Conservation (phyloP, 208 protist genomes). For the Trypanosoma vivax region DNA sequence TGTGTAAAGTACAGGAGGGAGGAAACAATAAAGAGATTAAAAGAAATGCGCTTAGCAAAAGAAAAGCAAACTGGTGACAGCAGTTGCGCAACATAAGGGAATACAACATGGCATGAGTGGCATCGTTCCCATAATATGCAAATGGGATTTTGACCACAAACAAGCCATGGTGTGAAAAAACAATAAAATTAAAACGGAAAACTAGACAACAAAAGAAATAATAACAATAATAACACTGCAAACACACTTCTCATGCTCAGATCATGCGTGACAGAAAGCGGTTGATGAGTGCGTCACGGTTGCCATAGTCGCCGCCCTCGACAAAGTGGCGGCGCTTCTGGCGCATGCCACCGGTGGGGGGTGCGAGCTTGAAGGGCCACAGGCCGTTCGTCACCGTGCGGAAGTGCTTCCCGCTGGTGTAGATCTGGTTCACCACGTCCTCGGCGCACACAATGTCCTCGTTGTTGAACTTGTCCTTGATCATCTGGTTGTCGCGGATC, state of each 20-base stretch:
- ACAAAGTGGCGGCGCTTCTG: slow-evolving; percentile 97
- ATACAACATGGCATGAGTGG: slow-evolving; percentile 1
- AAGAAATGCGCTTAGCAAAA: no score
- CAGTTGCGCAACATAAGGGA: slow-evolving; percentile 11
- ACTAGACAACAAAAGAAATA: no score
- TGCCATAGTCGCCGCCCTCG: slow-evolving; percentile 99
- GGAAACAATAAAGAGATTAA: no score
- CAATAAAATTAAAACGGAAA: no score
- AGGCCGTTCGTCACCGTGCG: slow-evolving; percentile 96
- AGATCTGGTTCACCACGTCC: slow-evolving; percentile 99
- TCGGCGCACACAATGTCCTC: slow-evolving; percentile 97
- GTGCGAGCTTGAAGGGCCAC: slow-evolving; percentile 98
- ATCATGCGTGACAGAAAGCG: slow-evolving; percentile 96
- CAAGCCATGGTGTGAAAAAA: no score
- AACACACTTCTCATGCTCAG: slow-evolving; percentile 79
- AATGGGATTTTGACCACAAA: no score
- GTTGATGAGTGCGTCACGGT: slow-evolving; percentile 99
- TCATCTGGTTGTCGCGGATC: slow-evolving; percentile 94
- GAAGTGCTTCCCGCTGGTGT: slow-evolving; percentile 98
- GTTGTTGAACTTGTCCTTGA: slow-evolving; percentile 94
- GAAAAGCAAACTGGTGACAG: no score
- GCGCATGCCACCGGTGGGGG: slow-evolving; percentile 94
- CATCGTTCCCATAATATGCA: background rate
- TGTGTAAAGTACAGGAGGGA: no score
- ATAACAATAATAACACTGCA: no score